Percentiles rank a stretch among this genome's conserved stretches.
Conservation (phyloP, 768 basidiomycete genomes). For the Boletus subcaerulescens region DNA sequence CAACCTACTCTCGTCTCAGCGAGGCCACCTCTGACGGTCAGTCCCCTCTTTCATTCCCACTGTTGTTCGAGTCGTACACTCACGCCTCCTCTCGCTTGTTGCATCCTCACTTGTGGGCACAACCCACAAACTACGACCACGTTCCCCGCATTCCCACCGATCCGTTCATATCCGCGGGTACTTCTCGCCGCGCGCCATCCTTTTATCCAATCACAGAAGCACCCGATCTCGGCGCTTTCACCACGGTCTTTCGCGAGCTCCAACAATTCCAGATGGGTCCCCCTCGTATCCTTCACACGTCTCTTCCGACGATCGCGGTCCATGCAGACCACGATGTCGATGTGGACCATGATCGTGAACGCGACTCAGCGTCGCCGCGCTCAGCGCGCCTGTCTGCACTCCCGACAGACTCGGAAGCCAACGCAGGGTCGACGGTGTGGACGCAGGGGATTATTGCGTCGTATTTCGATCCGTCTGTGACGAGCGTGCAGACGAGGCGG, state of each 20-base stretch:
- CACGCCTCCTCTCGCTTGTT: no score
- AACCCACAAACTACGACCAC: background rate
- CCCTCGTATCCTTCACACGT: conserved; percentile 24
- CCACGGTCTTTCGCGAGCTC: conserved; percentile 64
- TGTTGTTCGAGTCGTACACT: no score
- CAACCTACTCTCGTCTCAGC: conserved; percentile 39
- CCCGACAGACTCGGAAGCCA: conserved; percentile 37
- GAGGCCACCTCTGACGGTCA: conserved; percentile 53
- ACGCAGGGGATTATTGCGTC: conserved; percentile 53
- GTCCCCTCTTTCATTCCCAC: background rate
- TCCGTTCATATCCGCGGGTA: conserved; percentile 12
- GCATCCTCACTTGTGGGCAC: no score
- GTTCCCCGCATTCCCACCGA: conserved; percentile 3
- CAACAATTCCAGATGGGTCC: conserved; percentile 51
- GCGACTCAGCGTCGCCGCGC: conserved; percentile 28
- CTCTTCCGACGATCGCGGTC: conserved; percentile 7
- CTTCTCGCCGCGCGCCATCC: background rate
- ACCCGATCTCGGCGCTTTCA: conserved; percentile 74
- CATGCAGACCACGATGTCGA: conserved; percentile 12
- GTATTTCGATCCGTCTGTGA: conserved; percentile 44
- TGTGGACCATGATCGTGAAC: conserved; percentile 19
- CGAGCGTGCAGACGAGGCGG: conserved; percentile 21
- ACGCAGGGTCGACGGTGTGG: conserved; percentile 64
- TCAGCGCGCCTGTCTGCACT: conserved; percentile 22
- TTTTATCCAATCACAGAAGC: conserved; percentile 39